Percentiles rank a stretch among this genome's conserved stretches.
phyloP scores from a whole-genome alignment of 2,329 filamentous ascomycete species.

The Shiraia sp. region DNA sequence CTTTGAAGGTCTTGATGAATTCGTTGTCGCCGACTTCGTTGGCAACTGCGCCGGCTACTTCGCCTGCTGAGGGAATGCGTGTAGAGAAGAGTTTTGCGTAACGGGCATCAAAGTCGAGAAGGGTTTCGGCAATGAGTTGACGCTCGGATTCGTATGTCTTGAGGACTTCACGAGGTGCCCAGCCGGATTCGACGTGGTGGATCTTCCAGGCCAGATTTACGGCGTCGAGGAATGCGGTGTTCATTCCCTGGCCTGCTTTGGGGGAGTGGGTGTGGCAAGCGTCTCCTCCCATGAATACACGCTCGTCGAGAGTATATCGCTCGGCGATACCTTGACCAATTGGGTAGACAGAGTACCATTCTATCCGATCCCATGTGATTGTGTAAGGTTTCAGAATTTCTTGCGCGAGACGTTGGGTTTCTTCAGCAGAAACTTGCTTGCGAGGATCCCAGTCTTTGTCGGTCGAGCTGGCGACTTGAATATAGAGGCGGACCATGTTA shows the following conservation, averaged over 20 bases:
- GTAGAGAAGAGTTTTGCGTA: conserved; percentile 91
- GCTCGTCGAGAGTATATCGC: conserved; percentile 65
- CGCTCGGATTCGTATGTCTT: conserved; percentile 87
- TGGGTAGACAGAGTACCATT: conserved; percentile 69
- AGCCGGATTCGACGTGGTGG: conserved; percentile 82
- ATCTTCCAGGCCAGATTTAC: conserved; percentile 96
- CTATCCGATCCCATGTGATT: conserved; percentile 66
- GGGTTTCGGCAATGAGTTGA: conserved; percentile 79
- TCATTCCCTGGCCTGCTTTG: conserved; percentile 68
- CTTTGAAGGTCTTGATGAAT: conserved; percentile 89
- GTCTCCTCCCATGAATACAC: conserved; percentile 68
- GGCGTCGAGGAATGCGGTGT: conserved; percentile 65
- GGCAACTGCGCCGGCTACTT: conserved; percentile 67
- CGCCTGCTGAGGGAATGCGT: conserved; percentile 70
- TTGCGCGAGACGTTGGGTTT: conserved; percentile 62
- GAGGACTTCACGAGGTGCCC: conserved; percentile 74
- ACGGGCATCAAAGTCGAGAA: conserved; percentile 83
- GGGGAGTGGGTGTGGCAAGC: conserved; percentile 66
- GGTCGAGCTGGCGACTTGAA: conserved; percentile 65
- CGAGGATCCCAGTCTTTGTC: conserved; percentile 65
- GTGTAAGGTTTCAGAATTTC: conserved; percentile 63
- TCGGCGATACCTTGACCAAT: conserved; percentile 70
- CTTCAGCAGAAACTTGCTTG: conserved; percentile 62
- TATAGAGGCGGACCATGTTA: conserved; percentile 60
- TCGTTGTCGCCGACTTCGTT: conserved; percentile 62